Base-by-base conservation (phyloP, 2,329 filamentous ascomycete genomes). In the Pseudogymnoascus verrucosus region DNA sequence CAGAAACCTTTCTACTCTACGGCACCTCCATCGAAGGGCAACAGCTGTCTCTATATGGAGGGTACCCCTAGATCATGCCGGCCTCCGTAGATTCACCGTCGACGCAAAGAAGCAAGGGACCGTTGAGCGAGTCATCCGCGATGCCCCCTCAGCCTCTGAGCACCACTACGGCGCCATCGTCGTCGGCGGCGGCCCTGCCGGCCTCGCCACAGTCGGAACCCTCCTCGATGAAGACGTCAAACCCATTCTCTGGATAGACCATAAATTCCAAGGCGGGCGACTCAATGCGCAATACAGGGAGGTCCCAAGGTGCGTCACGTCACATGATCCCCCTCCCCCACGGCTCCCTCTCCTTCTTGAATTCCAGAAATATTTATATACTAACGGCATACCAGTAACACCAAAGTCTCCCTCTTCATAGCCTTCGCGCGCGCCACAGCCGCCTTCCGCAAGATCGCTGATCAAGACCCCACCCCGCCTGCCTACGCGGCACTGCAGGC, bases 191-290 rank as follows among this genome's bases (percentile, higher is more conserved):
- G 84, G 84, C 14, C 80, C 83, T 3, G 82, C 81, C 47, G 85
- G 85, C 63, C 78, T 87, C 63, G 84, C 83, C 3, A 81, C 80
- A 5, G 77, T 87, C 23, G 84, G 85, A n/a, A 86, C 85, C 68
- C 73, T 88, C 16, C 76, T 88, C 16, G 83, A 87, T 69, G 77
- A 79, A 34, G 77, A 79, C 57, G 74, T 79, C 6, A 73, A 75
- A 7, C 79, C 78, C 12, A 78, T 87, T 60, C 72, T 83, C 61
- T 88, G 85, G 85, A 76, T 86, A 42, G 85, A 87, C 69, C 78
- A 82, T 36, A 70, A 72, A 2, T 86, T 87, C 68, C 74, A 80
- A 23, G 84, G 75, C 28, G 82, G 82, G 4, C 75, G 82, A 44
- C 75, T 85, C 34, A 76, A 81, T 67, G 75, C 77, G 64, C 78